phyloP scores from a whole-genome alignment of 1,284 basidiomycete genomes.

The Microstroma glucosiphilum region DNA sequence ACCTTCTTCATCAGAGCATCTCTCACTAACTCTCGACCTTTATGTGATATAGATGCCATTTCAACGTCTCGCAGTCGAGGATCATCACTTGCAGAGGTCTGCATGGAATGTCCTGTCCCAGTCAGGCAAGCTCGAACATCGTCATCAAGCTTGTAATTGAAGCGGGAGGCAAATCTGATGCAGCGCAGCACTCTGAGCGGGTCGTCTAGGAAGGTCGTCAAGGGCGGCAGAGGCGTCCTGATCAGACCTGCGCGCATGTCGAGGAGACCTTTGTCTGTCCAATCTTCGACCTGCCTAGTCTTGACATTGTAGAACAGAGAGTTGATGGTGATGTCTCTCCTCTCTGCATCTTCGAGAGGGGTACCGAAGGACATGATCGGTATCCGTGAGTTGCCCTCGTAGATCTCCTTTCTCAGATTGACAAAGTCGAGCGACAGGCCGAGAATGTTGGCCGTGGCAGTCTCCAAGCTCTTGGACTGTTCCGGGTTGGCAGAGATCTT shows the following conservation, averaged over 20 bases:
- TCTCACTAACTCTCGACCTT: conserved; percentile 61
- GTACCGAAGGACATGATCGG: conserved; percentile 84
- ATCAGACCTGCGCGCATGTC: conserved; percentile 77
- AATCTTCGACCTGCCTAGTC: conserved; percentile 78
- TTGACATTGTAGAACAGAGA: conserved; percentile 95
- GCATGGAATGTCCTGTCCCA: conserved; percentile 9
- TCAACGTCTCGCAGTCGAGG: conserved; percentile 12
- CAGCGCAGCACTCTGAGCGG: conserved; percentile 85
- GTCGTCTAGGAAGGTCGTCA: conserved; percentile 87
- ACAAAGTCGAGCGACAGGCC: conserved; percentile 88
- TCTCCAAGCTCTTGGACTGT: conserved; percentile 96
- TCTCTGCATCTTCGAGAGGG: conserved; percentile 79
- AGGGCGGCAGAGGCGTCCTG: conserved; percentile 79
- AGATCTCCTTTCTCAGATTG: conserved; percentile 83
- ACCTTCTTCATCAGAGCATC: conserved; percentile 41
- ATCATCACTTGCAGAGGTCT: conserved; percentile 14
- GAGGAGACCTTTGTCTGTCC: conserved; percentile 72
- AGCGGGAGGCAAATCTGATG: conserved; percentile 82
- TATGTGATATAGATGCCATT: conserved; percentile 17
- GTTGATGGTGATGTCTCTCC: conserved; percentile 93
- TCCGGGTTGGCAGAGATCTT: conserved; percentile 92
- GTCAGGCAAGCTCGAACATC: conserved; percentile 6
- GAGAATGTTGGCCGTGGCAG: conserved; percentile 78
- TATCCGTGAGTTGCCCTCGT: conserved; percentile 78
- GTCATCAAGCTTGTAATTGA: conserved; percentile 69